Conservation (phyloP, 2,329 filamentous ascomycete species). For the Myriangium duriaei region DNA sequence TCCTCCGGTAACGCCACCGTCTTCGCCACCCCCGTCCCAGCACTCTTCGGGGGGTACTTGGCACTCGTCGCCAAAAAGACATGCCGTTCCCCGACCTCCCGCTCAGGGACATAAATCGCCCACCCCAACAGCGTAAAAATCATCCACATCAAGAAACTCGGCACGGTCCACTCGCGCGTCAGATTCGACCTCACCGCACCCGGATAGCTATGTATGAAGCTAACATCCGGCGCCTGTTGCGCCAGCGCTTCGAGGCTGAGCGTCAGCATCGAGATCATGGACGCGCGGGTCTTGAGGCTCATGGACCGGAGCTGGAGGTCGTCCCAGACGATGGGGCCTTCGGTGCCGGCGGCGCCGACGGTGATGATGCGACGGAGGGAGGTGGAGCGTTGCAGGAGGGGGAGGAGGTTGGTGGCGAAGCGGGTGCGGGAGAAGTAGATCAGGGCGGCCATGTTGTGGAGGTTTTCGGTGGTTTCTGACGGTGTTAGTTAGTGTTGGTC, state of each 20-base stretch:
- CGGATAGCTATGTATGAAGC: conserved; percentile 22
- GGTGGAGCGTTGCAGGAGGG: conserved; percentile 19
- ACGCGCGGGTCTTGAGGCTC: conserved; percentile 12
- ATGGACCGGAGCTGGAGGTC: conserved; percentile 17
- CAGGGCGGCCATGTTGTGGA: conserved; percentile 24
- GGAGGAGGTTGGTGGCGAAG: conserved; percentile 27
- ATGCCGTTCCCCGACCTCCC: too few species aligned
- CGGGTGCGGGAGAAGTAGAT: conserved; percentile 25
- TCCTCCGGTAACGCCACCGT: too few species aligned
- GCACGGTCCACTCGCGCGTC: too few species aligned
- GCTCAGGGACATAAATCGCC: too few species aligned
- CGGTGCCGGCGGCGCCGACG: conserved; percentile 16
- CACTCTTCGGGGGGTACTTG: too few species aligned
- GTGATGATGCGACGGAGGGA: conserved; percentile 18
- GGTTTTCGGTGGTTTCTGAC: conserved; percentile 23
- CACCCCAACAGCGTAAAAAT: too few species aligned
- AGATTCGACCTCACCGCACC: conserved; percentile 18
- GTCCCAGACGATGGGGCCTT: conserved; percentile 16
- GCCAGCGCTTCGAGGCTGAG: conserved; percentile 17
- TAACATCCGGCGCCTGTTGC: conserved; percentile 16
- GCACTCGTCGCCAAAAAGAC: too few species aligned
- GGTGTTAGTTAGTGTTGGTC: not conserved
- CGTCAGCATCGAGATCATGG: conserved; percentile 18
- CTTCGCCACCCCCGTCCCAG: too few species aligned
- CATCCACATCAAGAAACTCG: too few species aligned